Base-by-base conservation (phyloP, 2,329 filamentous ascomycete species). In the Tympanopsis confertula region DNA sequence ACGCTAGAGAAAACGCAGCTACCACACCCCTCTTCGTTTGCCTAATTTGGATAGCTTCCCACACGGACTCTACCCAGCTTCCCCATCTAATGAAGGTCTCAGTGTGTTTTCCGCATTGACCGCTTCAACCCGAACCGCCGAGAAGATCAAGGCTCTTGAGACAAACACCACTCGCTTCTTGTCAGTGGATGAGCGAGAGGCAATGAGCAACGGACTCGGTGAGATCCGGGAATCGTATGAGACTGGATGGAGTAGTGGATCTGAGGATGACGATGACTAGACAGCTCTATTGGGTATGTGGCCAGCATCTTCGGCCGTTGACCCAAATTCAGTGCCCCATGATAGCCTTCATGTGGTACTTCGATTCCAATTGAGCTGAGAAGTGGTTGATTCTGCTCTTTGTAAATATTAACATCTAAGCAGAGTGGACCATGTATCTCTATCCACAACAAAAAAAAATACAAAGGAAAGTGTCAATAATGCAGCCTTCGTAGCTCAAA, bases 141-240 rank as follows among this genome's bases (percentile, higher is more conserved):
- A 72, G 15, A 72, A 75, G 22, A 64, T 95, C 35, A 81, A 80
- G 51, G 56, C 60, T 2, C 59, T 94, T 19, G 76, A 83, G 46
- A 62, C 68, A 17, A 66, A 82, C 12, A 77, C 82, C 12, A 61
- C 71, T 13, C 71, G 78, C 43, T 68, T 74, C 10, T 66, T 88
- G 13, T 66, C 68, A 0, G 49, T 89, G 3, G 86, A 93, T 42
- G 88, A 96, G 51, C 72, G 89, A 30, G 91, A 98, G 58, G 67
- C 68, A 2, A 65, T 96, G n/a, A 74, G 77, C 35, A 91, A 94
- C 51, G 78, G 82, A 12, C 65, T 98, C 28, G 78, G 82, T 18
- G 81, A 84, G 42, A 78, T 96, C 49, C 81, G 82, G 1, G 88
- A 94, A 51, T 84, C 84, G 42, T 96, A 95, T 55, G 78, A 86